Conservation (phyloP, 768 basidiomycete genomes). For the Tremella mesenterica region DNA sequence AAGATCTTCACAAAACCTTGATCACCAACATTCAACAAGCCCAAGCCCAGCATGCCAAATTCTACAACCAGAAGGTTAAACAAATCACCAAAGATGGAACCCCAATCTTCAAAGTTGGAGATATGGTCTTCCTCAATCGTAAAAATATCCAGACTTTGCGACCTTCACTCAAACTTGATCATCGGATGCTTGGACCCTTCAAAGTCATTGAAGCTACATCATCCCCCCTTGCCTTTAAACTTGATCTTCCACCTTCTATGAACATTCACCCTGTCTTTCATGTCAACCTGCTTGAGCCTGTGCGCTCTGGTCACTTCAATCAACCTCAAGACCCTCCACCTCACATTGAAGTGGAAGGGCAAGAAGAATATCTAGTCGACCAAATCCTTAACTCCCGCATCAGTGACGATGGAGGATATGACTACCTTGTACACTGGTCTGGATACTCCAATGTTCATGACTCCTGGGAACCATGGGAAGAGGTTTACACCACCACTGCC, state of each 20-base stretch:
- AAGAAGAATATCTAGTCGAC: not conserved
- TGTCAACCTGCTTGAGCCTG: not conserved
- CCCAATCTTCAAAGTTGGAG: no score
- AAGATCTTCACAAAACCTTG: no score
- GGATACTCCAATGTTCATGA: not conserved
- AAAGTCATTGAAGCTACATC: conserved; percentile 1
- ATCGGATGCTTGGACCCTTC: conserved; percentile 2
- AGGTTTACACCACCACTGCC: not conserved
- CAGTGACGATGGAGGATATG: not conserved
- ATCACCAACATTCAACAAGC: no score
- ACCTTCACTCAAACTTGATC: conserved; percentile 1
- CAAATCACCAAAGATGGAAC: no score
- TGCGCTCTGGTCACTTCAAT: not conserved
- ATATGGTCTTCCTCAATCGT: no score
- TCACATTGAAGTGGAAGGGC: not conserved
- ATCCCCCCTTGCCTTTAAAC: not conserved
- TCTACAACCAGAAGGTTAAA: no score
- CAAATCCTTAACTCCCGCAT: not conserved
- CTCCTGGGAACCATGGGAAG: conserved; percentile 1
- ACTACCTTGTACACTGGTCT: not conserved
- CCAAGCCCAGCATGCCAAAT: no score
- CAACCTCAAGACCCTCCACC: not conserved
- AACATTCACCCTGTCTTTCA: not conserved
- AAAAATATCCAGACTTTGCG: not conserved
- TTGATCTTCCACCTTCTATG: not conserved